phyloP scores from a whole-genome alignment of 441 rosid genomes.

The Eutrema salsugineum region DNA sequence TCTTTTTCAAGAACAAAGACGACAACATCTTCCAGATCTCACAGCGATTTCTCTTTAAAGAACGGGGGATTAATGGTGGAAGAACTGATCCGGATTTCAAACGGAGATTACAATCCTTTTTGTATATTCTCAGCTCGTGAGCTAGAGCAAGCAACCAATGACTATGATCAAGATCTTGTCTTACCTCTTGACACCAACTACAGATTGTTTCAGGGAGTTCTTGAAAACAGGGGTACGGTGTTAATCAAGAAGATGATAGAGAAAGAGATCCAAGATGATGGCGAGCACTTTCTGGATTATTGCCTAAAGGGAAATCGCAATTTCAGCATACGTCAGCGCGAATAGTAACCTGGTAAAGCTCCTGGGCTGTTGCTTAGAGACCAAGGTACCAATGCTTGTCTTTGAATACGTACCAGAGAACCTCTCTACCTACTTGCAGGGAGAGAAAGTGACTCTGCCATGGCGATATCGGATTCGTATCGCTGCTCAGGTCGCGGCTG shows the following conservation, averaged over 20 bases:
- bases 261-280: neutral
- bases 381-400: constrained; percentile 1
- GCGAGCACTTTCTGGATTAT: neutral
- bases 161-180: constrained; percentile 1
- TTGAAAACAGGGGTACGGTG: constrained; percentile 3
- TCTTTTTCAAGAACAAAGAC: neutral
- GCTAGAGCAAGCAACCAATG: neutral
- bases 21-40: neutral
- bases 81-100: neutral
- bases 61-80: constrained; percentile 11
- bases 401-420: neutral
- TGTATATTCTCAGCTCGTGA: neutral
- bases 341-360: constrained; percentile 1
- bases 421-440: neutral
- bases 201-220: neutral
- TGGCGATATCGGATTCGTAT: neutral
- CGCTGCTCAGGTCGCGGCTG: neutral
- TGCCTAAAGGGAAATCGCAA: constrained; percentile 9
- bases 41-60: neutral
- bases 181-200: neutral
- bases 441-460: neutral
- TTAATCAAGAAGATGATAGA: neutral
- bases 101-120: constrained; percentile 4
- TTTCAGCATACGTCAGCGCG: neutral
- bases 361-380: constrained; percentile 4